These are phyloP conservation scores for Penicillium paxilli DNA, from an alignment of 495 filamentous ascomycete genomes.

Conservation along the genomic window DNA sequence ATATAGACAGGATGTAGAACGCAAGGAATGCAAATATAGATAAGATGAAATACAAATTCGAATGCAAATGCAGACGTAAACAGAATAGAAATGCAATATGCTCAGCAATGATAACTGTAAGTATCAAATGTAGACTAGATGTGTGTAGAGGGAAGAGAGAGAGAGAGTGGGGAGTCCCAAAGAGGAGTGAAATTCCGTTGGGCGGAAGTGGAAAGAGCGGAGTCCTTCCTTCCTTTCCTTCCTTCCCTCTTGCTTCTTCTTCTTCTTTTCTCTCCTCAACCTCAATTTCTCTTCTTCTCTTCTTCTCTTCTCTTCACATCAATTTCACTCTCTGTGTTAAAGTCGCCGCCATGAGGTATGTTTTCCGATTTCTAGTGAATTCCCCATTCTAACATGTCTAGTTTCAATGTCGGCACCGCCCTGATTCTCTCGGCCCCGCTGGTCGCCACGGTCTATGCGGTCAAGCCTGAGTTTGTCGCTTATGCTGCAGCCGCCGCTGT, in stretches of 20 bases:
- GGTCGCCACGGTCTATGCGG: constrained; percentile 69
- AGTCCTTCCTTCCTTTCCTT: constrained; percentile 6
- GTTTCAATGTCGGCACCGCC: constrained; percentile 63
- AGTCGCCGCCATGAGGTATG: constrained; percentile 40
- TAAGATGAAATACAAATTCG: not conserved
- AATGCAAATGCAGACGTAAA: not conserved
- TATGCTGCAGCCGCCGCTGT: constrained; percentile 58
- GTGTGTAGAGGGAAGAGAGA: constrained; percentile 47
- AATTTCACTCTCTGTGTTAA: constrained; percentile 11
- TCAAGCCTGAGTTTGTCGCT: constrained; percentile 75
- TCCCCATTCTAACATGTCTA: constrained; percentile 22
- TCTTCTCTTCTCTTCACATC: constrained; percentile 3
- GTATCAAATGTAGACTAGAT: not conserved
- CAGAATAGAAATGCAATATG: too few species aligned
- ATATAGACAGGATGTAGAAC: not conserved
- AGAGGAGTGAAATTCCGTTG: constrained; percentile 26
- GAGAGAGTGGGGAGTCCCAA: constrained; percentile 6
- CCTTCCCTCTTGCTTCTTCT: not conserved
- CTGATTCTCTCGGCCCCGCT: constrained; percentile 86
- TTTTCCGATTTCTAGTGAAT: not conserved
- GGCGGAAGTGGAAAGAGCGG: constrained; percentile 17
- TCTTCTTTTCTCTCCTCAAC: not conserved
- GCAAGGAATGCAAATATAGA: not conserved
- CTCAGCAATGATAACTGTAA: too few species aligned
- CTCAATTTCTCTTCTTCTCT: not conserved